A percentile compares a stretch with the other conserved stretches of the same genome.
These are phyloP conservation scores for Polysphondylium violaceum DNA, from an alignment of 78 protist species.

Conservation along the genomic window DNA sequence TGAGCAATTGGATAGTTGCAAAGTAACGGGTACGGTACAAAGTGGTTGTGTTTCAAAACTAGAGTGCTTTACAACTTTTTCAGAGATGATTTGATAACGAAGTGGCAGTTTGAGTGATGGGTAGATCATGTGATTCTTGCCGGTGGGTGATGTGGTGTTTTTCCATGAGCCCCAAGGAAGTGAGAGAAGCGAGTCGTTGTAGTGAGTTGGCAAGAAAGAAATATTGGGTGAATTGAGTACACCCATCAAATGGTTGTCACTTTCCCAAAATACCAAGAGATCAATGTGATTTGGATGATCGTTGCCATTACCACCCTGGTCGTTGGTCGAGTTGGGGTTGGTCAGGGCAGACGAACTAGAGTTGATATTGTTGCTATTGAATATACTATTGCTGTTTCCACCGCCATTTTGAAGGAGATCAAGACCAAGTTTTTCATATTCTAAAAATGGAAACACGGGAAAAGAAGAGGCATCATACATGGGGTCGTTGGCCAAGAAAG, in stretches of 20 bases:
- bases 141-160: slow-evolving; percentile 65
- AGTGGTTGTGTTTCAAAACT: slow-evolving; percentile 8
- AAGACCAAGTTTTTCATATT: slow-evolving; percentile 40
- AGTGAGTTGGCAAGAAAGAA: slow-evolving; percentile 69
- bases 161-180: slow-evolving; percentile 73
- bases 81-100: slow-evolving; percentile 28
- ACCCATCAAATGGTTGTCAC: slow-evolving; percentile 46
- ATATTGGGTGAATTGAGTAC: slow-evolving; percentile 53
- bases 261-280: slow-evolving; percentile 53
- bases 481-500: slow-evolving; percentile 46
- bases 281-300: slow-evolving; percentile 72
- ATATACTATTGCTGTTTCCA: background rate
- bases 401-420: background rate
- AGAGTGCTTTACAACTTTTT: background rate
- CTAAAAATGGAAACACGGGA: slow-evolving; percentile 54
- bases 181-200: slow-evolving; percentile 27
- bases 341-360: background rate
- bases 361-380: slow-evolving; percentile 4
- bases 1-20: slow-evolving; percentile 64
- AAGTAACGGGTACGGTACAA: slow-evolving; percentile 49
- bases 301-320: background rate
- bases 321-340: background rate
- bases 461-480: slow-evolving; percentile 68
- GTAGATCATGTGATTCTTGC: slow-evolving; percentile 17
- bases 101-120: slow-evolving; percentile 59